Percentiles rank a stretch among this genome's conserved stretches.
These are phyloP conservation scores for Phialophora chinensis DNA, from an alignment of 2,329 filamentous ascomycete species.

Conservation along the genomic window DNA sequence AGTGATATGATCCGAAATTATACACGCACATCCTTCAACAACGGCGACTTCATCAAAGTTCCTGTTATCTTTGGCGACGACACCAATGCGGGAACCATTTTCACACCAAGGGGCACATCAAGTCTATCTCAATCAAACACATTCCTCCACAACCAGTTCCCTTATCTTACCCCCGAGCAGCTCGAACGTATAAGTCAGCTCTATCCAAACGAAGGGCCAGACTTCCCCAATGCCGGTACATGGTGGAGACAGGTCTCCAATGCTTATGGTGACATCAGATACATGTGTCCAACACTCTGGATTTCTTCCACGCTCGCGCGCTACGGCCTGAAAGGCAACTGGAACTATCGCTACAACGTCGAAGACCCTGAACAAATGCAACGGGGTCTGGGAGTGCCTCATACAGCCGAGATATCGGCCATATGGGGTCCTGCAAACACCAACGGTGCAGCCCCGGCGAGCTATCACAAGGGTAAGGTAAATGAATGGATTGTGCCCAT, in stretches of 20 bases:
- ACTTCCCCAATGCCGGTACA: constrained; percentile 56
- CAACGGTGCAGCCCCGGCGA: constrained; percentile 56
- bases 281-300: constrained; percentile 67
- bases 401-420: constrained; percentile 69
- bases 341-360: constrained; percentile 74
- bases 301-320: constrained; percentile 54
- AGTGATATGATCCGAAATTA: constrained; percentile 58
- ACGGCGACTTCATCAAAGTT: constrained; percentile 58
- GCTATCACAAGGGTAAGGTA: constrained; percentile 56
- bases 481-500: constrained; percentile 66
- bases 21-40: constrained; percentile 55
- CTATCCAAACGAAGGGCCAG: constrained; percentile 60
- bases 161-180: constrained; percentile 58
- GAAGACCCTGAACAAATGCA: constrained; percentile 61
- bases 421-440: constrained; percentile 70
- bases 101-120: constrained; percentile 59
- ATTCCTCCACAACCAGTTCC: constrained; percentile 66
- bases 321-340: constrained; percentile 50
- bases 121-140: constrained; percentile 57
- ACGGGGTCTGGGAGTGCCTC: constrained; percentile 67
- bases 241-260: constrained; percentile 66
- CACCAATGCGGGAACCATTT: constrained; percentile 70
- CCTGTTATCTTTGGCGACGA: constrained; percentile 64
- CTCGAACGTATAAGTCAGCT: constrained; percentile 59
- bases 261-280: constrained; percentile 69